Evolutionary conservation across 257 asterid genomes (phyloP).

Genomic region (Capsicum pubescens): DNA sequence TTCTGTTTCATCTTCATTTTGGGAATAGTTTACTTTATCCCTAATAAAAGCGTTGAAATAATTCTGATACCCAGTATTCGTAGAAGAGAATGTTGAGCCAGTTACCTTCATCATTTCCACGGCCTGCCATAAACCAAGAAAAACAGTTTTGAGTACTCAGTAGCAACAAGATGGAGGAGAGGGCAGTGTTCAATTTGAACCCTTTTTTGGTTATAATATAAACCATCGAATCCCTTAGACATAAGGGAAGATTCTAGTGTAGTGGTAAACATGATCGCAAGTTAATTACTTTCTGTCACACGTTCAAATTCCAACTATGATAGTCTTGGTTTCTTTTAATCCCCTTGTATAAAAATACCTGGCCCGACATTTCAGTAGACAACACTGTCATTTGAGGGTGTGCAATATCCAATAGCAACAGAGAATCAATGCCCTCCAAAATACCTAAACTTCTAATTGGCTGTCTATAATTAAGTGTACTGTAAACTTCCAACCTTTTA

Average conservation of each 20-base stretch:
- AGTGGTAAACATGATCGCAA: not conserved
- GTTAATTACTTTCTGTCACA: not conserved
- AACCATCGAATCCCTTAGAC: not conserved
- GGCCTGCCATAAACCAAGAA: slow-evolving; percentile 58
- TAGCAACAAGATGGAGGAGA: not conserved
- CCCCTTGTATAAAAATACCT: not conserved
- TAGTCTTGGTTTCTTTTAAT: not conserved
- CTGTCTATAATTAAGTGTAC: not conserved
- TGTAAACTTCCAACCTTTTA: not conserved
- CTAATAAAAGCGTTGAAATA: slow-evolving; percentile 80
- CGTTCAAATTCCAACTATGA: not conserved
- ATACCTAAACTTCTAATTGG: not conserved
- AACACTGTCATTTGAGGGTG: not conserved
- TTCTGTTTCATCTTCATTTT: slow-evolving; percentile 48
- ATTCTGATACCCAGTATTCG: slow-evolving; percentile 58
- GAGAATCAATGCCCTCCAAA: not conserved
- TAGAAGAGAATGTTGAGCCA: slow-evolving; percentile 40
- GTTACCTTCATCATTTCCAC: slow-evolving; percentile 89
- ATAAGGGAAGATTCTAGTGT: not conserved
- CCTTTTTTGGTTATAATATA: not conserved
- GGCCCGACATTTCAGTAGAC: not conserved
- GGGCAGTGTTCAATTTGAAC: too few species aligned
- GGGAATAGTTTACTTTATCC: slow-evolving; percentile 51
- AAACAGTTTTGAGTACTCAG: not conserved
- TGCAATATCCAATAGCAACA: not conserved